These are phyloP conservation scores for Piromyces finnis DNA, from an alignment of 192 early-diverging fungal species.

Conservation along the genomic window DNA sequence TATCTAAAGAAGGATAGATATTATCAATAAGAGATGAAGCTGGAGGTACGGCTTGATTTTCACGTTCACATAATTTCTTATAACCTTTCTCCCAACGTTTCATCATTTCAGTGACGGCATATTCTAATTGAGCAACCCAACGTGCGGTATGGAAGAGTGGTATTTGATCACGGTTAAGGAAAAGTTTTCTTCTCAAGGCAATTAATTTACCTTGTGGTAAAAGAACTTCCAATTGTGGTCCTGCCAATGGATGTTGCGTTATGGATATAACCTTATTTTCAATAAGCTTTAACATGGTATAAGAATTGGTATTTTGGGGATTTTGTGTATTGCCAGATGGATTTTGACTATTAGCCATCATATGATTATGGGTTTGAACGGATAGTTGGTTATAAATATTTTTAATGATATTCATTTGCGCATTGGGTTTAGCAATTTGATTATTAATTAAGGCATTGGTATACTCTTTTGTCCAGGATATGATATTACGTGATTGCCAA, in stretches of 20 bases:
- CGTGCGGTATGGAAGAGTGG: constrained; percentile 72
- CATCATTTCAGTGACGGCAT: neutral
- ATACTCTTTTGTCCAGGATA: neutral
- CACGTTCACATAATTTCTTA: neutral
- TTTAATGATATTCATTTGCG: neutral
- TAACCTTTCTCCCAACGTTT: neutral
- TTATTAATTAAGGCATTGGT: neutral
- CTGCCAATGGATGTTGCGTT: neutral
- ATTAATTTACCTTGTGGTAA: constrained; percentile 2
- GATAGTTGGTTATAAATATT: neutral
- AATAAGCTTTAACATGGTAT: neutral
- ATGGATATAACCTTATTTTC: neutral
- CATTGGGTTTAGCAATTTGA: neutral
- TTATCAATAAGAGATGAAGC: neutral
- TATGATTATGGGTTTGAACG: neutral
- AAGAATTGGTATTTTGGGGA: neutral
- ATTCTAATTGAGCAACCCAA: constrained; percentile 69
- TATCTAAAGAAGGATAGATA: neutral
- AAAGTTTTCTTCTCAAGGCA: constrained; percentile 29
- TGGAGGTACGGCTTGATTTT: neutral
- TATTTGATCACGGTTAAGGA: constrained; percentile 57
- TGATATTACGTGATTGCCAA: constrained; percentile 8
- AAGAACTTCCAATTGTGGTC: constrained; percentile 2
- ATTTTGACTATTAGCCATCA: neutral
- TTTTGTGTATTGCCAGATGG: neutral